phyloP scores from a whole-genome alignment of 768 basidiomycete genomes.

The Hericium rajendrae region DNA sequence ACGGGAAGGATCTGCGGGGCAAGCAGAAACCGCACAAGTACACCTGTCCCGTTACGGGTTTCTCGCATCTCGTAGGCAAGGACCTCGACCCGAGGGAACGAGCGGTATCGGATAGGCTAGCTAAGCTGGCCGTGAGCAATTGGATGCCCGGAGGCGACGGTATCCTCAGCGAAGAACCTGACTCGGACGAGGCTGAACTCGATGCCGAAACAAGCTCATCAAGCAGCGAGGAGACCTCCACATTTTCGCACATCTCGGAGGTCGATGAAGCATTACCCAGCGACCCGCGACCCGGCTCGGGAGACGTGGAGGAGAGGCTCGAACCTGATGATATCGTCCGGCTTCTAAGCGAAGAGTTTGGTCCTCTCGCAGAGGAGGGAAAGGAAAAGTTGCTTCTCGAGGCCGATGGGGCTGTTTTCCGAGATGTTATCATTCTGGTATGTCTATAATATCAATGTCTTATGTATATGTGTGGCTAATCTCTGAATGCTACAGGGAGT shows the following conservation, averaged over 20 bases:
- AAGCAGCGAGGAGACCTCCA: neutral
- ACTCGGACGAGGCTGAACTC: constrained; percentile 17
- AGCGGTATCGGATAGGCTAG: constrained; percentile 25
- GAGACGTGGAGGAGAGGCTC: constrained; percentile 19
- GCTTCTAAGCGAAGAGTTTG: constrained; percentile 50
- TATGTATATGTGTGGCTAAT: constrained; percentile 7
- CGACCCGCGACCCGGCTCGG: neutral
- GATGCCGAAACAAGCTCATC: neutral
- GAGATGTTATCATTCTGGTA: constrained; percentile 41
- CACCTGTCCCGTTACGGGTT: constrained; percentile 21
- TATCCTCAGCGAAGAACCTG: constrained; percentile 1
- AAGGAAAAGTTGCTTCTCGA: constrained; percentile 46
- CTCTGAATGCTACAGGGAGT: constrained; percentile 31
- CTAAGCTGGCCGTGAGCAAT: constrained; percentile 29
- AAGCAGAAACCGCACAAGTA: neutral
- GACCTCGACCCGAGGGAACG: constrained; percentile 29
- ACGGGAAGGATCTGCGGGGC: neutral
- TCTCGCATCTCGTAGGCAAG: constrained; percentile 33
- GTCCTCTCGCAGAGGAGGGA: constrained; percentile 33
- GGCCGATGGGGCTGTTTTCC: constrained; percentile 39
- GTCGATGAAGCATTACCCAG: constrained; percentile 18
- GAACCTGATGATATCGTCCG: constrained; percentile 37
- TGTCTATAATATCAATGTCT: constrained; percentile 12
- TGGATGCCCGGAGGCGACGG: constrained; percentile 20
- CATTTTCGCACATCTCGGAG: constrained; percentile 6